A percentile compares a stretch with the other conserved stretches of the same genome.
phyloP scores from a whole-genome alignment of 495 filamentous ascomycete genomes.

The Penicillium atrosanguineum region DNA sequence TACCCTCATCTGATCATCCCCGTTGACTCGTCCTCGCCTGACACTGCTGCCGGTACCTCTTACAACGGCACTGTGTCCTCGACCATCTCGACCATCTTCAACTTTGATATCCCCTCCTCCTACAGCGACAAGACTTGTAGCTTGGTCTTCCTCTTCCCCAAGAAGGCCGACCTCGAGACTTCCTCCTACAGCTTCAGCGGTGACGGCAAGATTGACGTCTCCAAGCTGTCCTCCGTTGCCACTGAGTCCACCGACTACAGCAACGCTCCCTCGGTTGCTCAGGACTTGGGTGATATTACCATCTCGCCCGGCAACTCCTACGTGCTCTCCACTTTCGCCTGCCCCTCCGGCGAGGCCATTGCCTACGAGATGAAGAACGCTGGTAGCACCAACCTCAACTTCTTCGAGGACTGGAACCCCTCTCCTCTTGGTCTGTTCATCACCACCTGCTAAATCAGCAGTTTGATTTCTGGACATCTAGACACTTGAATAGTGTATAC shows the following conservation, averaged over 20 bases:
- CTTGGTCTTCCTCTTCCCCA: conserved; percentile 66
- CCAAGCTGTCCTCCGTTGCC: conserved; percentile 40
- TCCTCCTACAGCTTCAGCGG: conserved; percentile 57
- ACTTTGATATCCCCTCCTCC: conserved; percentile 61
- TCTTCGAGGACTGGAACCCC: conserved; percentile 62
- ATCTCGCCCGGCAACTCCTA: conserved; percentile 57
- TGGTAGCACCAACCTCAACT: conserved; percentile 55
- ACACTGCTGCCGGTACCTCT: conserved; percentile 49
- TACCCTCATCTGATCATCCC: conserved; percentile 68
- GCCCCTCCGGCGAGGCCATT: conserved; percentile 51
- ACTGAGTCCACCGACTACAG: conserved; percentile 47
- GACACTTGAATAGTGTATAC: not conserved
- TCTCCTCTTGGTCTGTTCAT: conserved; percentile 65
- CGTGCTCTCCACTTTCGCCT: conserved; percentile 53
- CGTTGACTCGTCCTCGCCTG: conserved; percentile 54
- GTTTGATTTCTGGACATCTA: not conserved
- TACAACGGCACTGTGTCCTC: conserved; percentile 54
- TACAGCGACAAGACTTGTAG: conserved; percentile 59
- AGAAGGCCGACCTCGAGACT: conserved; percentile 48
- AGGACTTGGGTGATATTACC: conserved; percentile 46
- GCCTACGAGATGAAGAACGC: conserved; percentile 51
- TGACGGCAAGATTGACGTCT: conserved; percentile 55
- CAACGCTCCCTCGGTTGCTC: conserved; percentile 43
- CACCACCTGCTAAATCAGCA: conserved; percentile 46
- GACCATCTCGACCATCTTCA: conserved; percentile 61